Evolutionary conservation across 805 yeast genomes (phyloP).

Genomic region (baker's yeast (Saccharomyces cerevisiae)): DNA sequence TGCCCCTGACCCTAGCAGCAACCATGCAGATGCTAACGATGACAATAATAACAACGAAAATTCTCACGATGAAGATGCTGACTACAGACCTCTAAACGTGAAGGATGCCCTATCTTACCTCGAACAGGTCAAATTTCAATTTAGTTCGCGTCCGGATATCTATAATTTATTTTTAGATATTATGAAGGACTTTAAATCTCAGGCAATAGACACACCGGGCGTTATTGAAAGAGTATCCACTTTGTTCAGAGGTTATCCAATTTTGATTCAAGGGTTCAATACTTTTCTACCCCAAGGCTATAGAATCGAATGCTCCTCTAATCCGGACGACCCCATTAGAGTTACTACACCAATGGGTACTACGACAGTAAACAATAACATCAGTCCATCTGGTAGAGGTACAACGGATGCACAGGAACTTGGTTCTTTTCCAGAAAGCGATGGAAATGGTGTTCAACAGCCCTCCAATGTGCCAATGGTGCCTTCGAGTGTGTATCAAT

Average conservation of each 20-base stretch:
- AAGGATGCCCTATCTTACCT: conserved; percentile 92
- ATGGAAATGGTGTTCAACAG: neutral
- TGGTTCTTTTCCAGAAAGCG: neutral
- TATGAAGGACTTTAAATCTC: conserved; percentile 97
- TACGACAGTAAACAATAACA: neutral
- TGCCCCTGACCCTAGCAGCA: neutral
- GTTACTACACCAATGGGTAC: conserved; percentile 91
- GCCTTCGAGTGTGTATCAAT: neutral
- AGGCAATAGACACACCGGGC: conserved; percentile 94
- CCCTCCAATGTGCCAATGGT: neutral
- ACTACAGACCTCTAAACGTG: conserved; percentile 79
- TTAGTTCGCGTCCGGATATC: conserved; percentile 86
- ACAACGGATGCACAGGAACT: neutral
- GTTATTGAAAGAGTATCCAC: conserved; percentile 93
- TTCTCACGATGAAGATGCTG: conserved; percentile 11
- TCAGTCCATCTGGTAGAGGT: neutral
- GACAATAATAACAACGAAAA: conserved; percentile 3
- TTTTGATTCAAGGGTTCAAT: conserved; percentile 92
- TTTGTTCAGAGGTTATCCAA: conserved; percentile 86
- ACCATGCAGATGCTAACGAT: neutral
- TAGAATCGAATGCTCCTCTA: conserved; percentile 80
- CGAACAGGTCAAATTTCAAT: conserved; percentile 92
- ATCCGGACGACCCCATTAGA: conserved; percentile 84
- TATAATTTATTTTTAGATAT: conserved; percentile 93
- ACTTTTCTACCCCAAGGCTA: conserved; percentile 97